Evolutionary conservation across 2,329 filamentous ascomycete genomes (phyloP), one percentile per base, ranked within the genome.

Genomic region (Thermoascus crustaceus): DNA sequence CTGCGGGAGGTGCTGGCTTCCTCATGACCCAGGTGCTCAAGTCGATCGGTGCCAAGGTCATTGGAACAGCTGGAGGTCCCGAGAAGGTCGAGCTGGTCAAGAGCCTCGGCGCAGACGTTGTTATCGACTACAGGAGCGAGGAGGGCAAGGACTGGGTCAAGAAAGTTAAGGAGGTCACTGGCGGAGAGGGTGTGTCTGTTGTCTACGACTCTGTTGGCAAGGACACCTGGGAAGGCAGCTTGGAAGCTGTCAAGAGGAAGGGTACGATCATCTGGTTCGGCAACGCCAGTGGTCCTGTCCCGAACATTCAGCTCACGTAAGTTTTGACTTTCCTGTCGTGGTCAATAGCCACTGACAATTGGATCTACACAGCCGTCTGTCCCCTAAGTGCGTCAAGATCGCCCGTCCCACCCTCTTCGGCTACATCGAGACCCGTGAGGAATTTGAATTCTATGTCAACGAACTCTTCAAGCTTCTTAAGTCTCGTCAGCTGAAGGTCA

Each of bases 191-290:
- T 5, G 79, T 82, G 2, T 74, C 77, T 44, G 85, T 80, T 7
- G 81, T 94, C 18, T 93, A 86, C 55, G 87, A 94, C 55, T 83
- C 84, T 4, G 85, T 94, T 2, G 88, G 87, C 8, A 85, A 85
- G 65, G 72, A 73, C 32, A 94, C 88, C 0, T 94, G 91, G 63
- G 85, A 94, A 47, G 70, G 75, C 13, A 82, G 80, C 50, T 57
- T 94, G 44, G 76, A 87, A 45, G 74, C 78, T 48, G 71, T 89
- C 35, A 82, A 80, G 47, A 61, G 79, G 44, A 93, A 93, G 67
- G 88, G 86, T 4, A 81, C 71, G 2, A 63, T 94, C 50, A 72
- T 86, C 17, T 80, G 76, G 32, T 93, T 88, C 62, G 86, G 86
- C 3, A 93, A 93, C 61, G 82, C 85, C 5, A 75, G 78, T 60